Percentiles rank a stretch among this genome's conserved stretches.
Evolutionary conservation across 2,329 filamentous ascomycete species (phyloP).

Genomic region (Dryadomyces quercivorus): DNA sequence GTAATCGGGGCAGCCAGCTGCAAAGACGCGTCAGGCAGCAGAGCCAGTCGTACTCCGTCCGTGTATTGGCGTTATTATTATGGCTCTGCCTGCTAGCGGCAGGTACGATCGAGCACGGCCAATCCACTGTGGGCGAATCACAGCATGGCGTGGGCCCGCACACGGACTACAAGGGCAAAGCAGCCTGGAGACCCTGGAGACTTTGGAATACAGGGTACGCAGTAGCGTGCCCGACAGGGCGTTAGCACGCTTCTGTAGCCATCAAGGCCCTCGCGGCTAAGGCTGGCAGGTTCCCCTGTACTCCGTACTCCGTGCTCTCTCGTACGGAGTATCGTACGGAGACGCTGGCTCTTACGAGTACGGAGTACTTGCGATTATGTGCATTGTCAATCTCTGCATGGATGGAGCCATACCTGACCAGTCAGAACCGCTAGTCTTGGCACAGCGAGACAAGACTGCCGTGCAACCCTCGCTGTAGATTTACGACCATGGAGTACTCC

Average conservation of each 20-base stretch:
- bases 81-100: neutral
- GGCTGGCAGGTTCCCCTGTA: neutral
- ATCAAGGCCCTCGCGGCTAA: neutral
- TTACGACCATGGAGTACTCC: neutral
- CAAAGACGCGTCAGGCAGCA: neutral
- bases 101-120: conserved; percentile 4
- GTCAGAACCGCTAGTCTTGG: too few relatives aligned
- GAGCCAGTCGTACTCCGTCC: neutral
- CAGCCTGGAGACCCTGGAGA: too few relatives aligned
- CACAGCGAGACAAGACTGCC: neutral
- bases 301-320: neutral
- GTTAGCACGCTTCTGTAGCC: neutral
- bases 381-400: neutral
- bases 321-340: too few relatives aligned
- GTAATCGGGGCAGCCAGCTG: neutral
- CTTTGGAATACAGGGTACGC: too few relatives aligned
- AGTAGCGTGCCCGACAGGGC: too few relatives aligned
- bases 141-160: neutral
- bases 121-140: neutral
- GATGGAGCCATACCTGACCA: neutral
- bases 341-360: too few relatives aligned
- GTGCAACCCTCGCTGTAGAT: neutral
- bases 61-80: neutral
- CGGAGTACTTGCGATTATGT: neutral
- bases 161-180: too few relatives aligned